A percentile compares a stretch with the other conserved stretches of the same genome.
These are phyloP conservation scores for Magnolia sinica DNA, from an alignment of 164 flowering plant species.

Conservation along the genomic window DNA sequence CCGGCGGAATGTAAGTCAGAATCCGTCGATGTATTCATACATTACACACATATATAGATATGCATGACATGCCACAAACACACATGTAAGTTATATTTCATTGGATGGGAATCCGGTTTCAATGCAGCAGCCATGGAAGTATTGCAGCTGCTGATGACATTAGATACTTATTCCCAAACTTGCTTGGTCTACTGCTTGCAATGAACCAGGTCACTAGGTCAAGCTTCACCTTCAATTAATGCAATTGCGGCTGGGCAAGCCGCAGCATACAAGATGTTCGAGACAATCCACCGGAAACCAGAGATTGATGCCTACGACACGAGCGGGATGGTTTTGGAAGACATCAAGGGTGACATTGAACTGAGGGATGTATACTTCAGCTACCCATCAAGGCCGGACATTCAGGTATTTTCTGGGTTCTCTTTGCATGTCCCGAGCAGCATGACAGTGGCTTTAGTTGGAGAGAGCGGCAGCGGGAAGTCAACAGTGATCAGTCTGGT, in stretches of 20 bases:
- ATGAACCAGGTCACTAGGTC: conserved; percentile 49
- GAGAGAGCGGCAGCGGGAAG: conserved; percentile 86
- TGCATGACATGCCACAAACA: too few relatives aligned
- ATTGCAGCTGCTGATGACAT: too few relatives aligned
- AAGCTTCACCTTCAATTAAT: conserved; percentile 46
- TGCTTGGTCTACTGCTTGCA: not conserved
- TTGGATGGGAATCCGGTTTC: too few relatives aligned
- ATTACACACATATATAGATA: too few relatives aligned
- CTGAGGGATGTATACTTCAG: conserved; percentile 64
- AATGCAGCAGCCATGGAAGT: too few relatives aligned
- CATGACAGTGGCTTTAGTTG: conserved; percentile 73
- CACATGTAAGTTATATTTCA: too few relatives aligned
- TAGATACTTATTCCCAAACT: too few relatives aligned
- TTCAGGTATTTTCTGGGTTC: conserved; percentile 62
- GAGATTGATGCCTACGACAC: conserved; percentile 49
- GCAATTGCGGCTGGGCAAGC: conserved; percentile 74
- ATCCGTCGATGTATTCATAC: not conserved
- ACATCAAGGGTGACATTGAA: conserved; percentile 63
- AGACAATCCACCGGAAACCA: conserved; percentile 57
- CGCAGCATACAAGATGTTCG: conserved; percentile 75
- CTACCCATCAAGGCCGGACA: conserved; percentile 78
- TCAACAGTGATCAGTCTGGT: conserved; percentile 66
- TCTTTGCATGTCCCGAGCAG: conserved; percentile 54
- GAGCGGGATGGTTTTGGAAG: conserved; percentile 43
- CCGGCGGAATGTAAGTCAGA: conserved; percentile 59